Evolutionary conservation across 225 moss, liverwort and hornwort species (phyloP), one percentile per base, ranked within the genome.

Genomic region (Ulota crispa): DNA sequence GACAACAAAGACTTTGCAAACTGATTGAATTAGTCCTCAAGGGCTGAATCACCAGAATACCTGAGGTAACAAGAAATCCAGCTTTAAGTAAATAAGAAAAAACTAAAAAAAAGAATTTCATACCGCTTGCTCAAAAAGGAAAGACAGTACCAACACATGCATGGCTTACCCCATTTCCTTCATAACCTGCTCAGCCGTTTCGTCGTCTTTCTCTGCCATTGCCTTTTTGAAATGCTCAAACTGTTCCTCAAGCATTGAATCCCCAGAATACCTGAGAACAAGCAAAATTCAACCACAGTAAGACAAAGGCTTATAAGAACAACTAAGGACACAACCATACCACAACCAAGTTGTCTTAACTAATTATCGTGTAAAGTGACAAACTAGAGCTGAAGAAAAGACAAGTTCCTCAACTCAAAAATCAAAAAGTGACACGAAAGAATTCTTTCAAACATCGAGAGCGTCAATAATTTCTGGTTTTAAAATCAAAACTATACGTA

Each of bases 11-110:
- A 85, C 81, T 91, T 88, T 32, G 93, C 90, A 76, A 96, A 94
- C 59, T 86, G 89, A 70, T 90, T 92, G 76, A 96, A 94, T 76
- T 96, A 93, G 41, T 94, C 96, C 86, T 94, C 91, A 56, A 96
- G 83, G 24, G 80, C 81, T 74, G 16, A 16, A 24, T 88, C 84
- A 47, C 83, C 86, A 79, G 85, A 60, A 60, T 76, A 72, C 73
- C 95, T 92, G 84, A 50, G 50, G 55, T n/a, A 57, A 83, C 30
- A 84, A 78, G 83, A 78, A 82, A 79, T 28, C 36, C 57, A 83
- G 67, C 34, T 72, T 60, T 20, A 27, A 45, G 37, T 21, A 43
- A 73, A 27, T 67, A 41, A 54, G 5, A 3, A 66, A 42, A 21
- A 41, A 70, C 56, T 3, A 10, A 26, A 30, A 37, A 37, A 34